A percentile compares a stretch with the other conserved stretches of the same genome.
These are phyloP conservation scores for Colletotrichum truncatum DNA, from an alignment of 2,329 filamentous ascomycete genomes.

Conservation along the genomic window DNA sequence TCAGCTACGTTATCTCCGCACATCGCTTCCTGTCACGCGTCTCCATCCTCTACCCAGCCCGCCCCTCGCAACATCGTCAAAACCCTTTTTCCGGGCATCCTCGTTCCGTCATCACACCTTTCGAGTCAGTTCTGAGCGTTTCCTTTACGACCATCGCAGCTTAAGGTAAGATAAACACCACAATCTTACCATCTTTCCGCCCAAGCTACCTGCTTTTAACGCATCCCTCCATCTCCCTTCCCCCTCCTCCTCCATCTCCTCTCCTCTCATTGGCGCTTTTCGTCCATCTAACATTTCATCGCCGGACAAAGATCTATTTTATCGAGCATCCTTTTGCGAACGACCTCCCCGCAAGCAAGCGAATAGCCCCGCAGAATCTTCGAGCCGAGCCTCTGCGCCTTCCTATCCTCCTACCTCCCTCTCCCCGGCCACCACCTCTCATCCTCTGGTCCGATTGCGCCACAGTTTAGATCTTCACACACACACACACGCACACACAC, in stretches of 20 bases:
- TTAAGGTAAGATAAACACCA: constrained; percentile 10
- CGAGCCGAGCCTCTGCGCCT: constrained; percentile 17
- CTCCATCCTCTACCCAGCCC: constrained; percentile 19
- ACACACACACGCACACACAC: not conserved
- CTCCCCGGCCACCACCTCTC: constrained; percentile 2
- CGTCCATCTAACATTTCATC: constrained; percentile 15
- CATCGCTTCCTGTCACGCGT: constrained; percentile 26
- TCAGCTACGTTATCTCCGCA: constrained; percentile 25
- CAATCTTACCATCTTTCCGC: not conserved
- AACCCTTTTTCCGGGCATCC: constrained; percentile 23
- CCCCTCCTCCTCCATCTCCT: not conserved
- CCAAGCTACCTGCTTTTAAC: too few species aligned
- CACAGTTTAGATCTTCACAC: constrained; percentile 7
- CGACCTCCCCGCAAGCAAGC: constrained; percentile 9
- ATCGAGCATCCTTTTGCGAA: constrained; percentile 3
- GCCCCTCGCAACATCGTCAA: constrained; percentile 29
- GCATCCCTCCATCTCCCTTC: not conserved
- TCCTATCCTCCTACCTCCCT: not conserved
- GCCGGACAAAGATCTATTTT: not conserved
- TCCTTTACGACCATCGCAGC: constrained; percentile 14
- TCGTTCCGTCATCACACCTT: constrained; percentile 15
- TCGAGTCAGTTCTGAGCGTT: constrained; percentile 24
- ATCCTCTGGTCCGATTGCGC: constrained; percentile 24
- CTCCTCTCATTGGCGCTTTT: constrained; percentile 5
- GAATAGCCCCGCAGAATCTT: constrained; percentile 23